Percentiles rank a stretch among this genome's conserved stretches.
These are phyloP conservation scores for Butyriboletus loyo DNA, from an alignment of 768 basidiomycete genomes.

Conservation along the genomic window DNA sequence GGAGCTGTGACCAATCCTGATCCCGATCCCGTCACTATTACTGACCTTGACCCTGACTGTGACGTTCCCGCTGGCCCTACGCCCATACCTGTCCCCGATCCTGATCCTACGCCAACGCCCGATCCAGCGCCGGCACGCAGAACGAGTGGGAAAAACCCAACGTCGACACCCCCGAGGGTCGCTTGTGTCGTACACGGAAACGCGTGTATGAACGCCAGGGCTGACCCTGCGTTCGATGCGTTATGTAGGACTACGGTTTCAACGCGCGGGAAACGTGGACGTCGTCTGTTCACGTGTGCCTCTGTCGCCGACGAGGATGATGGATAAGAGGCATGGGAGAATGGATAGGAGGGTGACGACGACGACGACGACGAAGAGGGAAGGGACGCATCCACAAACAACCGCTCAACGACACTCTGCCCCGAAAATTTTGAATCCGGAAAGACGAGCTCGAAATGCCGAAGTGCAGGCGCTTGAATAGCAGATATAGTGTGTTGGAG, in stretches of 20 bases:
- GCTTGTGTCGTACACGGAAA: conserved; percentile 21
- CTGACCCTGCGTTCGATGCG: conserved; percentile 20
- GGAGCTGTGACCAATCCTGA: background rate
- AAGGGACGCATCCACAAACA: conserved; percentile 17
- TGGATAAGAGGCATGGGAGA: conserved; percentile 1
- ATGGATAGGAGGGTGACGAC: background rate
- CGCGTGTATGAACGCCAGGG: conserved; percentile 25
- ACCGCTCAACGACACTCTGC: conserved; percentile 23
- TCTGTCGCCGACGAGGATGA: background rate
- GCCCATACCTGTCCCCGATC: background rate
- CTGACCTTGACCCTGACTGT: background rate
- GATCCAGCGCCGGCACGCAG: conserved; percentile 11
- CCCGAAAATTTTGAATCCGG: conserved; percentile 30
- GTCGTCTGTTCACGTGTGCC: conserved; percentile 5
- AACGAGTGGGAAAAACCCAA: conserved; percentile 22
- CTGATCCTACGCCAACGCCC: background rate
- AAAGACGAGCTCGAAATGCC: conserved; percentile 33
- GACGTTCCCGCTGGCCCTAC: background rate
- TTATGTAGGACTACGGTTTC: conserved; percentile 28
- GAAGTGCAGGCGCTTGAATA: conserved; percentile 27
- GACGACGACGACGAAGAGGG: background rate
- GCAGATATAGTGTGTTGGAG: conserved; percentile 29
- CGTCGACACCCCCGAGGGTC: conserved; percentile 26
- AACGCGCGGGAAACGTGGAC: conserved; percentile 26
- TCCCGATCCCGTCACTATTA: background rate